Evolutionary conservation across 1,139 yeast genomes (phyloP).

Genomic region (Pichia inconspicua): DNA sequence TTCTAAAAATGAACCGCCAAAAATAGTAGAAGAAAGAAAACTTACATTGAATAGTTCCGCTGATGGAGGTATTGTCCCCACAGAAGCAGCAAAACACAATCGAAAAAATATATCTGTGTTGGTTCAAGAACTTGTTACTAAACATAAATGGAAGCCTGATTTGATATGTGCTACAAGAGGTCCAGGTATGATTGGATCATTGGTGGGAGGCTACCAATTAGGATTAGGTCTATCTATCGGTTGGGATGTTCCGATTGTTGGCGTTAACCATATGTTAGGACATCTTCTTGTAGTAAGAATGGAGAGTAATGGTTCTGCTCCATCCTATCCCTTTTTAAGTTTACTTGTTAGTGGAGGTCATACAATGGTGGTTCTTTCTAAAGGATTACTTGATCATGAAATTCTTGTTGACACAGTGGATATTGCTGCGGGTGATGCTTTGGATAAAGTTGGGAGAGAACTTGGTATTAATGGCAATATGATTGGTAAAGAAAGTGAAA

Average conservation of each 20-base stretch:
- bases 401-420: slow-evolving; percentile 72
- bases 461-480: slow-evolving; percentile 73
- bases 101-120: slow-evolving; percentile 45
- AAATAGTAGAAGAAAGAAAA: slow-evolving; percentile 52
- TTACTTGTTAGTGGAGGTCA: slow-evolving; percentile 91
- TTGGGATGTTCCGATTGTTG: slow-evolving; percentile 68
- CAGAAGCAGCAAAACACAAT: slow-evolving; percentile 77
- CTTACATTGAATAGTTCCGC: slow-evolving; percentile 57
- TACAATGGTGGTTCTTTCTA: slow-evolving; percentile 73
- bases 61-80: slow-evolving; percentile 84
- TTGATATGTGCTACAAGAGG: slow-evolving; percentile 87
- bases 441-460: slow-evolving; percentile 88
- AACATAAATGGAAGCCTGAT: slow-evolving; percentile 45
- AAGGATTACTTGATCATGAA: slow-evolving; percentile 54
- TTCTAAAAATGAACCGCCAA: slow-evolving; percentile 34
- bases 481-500: slow-evolving; percentile 79
- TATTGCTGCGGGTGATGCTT: slow-evolving; percentile 88
- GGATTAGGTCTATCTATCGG: slow-evolving; percentile 83
- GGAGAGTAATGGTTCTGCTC: slow-evolving; percentile 35
- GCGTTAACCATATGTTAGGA: slow-evolving; percentile 96
- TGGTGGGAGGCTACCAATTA: slow-evolving; percentile 72
- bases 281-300: slow-evolving; percentile 72
- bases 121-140: slow-evolving; percentile 32
- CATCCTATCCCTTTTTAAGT: slow-evolving; percentile 71
- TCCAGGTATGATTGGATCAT: slow-evolving; percentile 93